Base-by-base conservation (phyloP, 257 asterid species). In the Nicotiana sylvestris region DNA sequence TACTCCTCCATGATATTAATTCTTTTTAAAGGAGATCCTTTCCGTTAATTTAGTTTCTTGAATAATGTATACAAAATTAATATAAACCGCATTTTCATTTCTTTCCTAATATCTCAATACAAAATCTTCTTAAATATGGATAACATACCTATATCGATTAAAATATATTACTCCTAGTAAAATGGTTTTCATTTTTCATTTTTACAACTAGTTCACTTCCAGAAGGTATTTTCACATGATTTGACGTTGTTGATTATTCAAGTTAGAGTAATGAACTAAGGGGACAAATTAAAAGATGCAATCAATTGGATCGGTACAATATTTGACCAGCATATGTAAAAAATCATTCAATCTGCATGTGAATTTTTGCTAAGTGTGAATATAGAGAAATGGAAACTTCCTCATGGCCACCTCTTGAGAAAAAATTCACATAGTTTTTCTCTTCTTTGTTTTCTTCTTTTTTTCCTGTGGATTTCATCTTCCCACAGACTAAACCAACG, bases 401-500 rank as follows among this genome's bases (percentile, higher is more conserved):
- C 76, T 39, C 64, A 17, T 39, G n/a, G 81, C 82, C 81, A 77
- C 56, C 33, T 74, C 17, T 64, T 49, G 46, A 78, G 65, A n/a
- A 33, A 80, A 30, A 12, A 46, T 10, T 17, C 79, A 43, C 77
- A 11, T 64, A 68, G 11, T 39, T 39, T 33, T 39, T 39, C 13
- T 15, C 16, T 6, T 67, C 15, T 68, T 16, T 11, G 0, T 64
- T 51, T 37, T 37, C 3, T 6, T 67, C 15, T 69, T 3, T 29
- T 5, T 65, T 53, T 43, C 78, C 5, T 9, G 6, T 43, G 58
- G n/a, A 70, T 70, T 70, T 39, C 58, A 43, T 43, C 12, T 21
- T 70, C 58, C 57, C 35, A 39, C 18, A 39, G 11, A 70, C 2
- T 13, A 65, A 39, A 21, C 78, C 58, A 39, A 74, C 79, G 21